phyloP scores from a whole-genome alignment of 2,329 filamentous ascomycete genomes.

The Pyricularia grisea region DNA sequence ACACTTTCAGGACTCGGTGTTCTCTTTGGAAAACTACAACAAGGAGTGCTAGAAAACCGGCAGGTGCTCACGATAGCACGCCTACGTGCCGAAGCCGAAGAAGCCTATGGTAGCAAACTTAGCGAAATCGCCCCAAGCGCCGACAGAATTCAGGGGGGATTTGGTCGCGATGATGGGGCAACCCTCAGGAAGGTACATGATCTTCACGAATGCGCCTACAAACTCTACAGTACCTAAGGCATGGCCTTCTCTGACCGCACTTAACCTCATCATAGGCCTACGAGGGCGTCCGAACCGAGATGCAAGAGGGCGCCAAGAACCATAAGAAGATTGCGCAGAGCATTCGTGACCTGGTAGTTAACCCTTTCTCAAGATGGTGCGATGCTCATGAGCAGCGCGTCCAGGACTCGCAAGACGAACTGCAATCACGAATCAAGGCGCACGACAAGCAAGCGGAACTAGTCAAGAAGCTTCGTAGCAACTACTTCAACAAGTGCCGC shows the following conservation, averaged over 20 bases:
- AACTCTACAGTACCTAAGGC: neutral
- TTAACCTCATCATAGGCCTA: constrained; percentile 55
- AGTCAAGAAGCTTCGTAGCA: constrained; percentile 87
- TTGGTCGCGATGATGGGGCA: constrained; percentile 85
- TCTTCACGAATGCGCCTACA: neutral
- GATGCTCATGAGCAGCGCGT: constrained; percentile 87
- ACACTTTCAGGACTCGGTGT: constrained; percentile 63
- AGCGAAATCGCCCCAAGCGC: constrained; percentile 73
- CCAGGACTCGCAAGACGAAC: constrained; percentile 88
- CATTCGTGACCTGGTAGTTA: constrained; percentile 90
- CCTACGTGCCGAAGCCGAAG: constrained; percentile 92
- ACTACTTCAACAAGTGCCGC: constrained; percentile 98
- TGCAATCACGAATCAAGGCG: constrained; percentile 82
- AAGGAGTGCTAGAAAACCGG: constrained; percentile 90
- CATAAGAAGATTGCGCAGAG: constrained; percentile 95
- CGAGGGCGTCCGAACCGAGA: constrained; percentile 84
- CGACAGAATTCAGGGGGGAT: constrained; percentile 76
- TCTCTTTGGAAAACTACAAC: constrained; percentile 91
- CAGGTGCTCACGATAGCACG: constrained; percentile 87
- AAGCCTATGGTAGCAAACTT: constrained; percentile 73
- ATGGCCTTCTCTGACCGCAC: constrained; percentile 13
- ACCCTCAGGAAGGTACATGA: constrained; percentile 78
- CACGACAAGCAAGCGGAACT: constrained; percentile 86
- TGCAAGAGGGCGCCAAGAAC: constrained; percentile 81
- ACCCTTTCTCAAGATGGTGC: constrained; percentile 92